Base-by-base conservation (phyloP, 352 stramenopile genomes). In the Pythium sp. region DNA sequence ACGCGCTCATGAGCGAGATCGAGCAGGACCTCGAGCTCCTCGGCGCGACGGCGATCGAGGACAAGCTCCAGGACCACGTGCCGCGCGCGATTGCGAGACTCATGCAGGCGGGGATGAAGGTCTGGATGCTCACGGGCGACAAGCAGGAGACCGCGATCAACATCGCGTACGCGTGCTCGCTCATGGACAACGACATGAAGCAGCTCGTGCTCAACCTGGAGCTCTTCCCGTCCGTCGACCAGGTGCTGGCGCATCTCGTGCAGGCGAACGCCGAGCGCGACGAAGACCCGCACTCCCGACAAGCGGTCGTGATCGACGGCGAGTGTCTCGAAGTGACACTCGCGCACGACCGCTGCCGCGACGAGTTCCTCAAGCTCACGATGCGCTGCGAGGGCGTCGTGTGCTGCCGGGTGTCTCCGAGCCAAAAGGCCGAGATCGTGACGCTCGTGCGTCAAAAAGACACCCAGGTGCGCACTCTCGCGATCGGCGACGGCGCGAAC, bases 41-140 rank as follows among this genome's bases (percentile, higher is more conserved):
- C 2, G 94, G 94, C 22, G 89, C 90, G 5, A 98, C 90, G 3
- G 94, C 92, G 24, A 98, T 98, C 62, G 93, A 98, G 79, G 94
- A 98, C 77, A 96, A 98, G 73, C 80, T 98, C 18, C 94, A 98
- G 73, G 75, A 91, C 43, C 82, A 91, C 62, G 94, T 98, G 5
- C 90, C 91, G 0, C 84, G 85, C n/a, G 82, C 88, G 26, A 98
- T 98, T 38, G 77, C 86, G 1, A 87, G 90, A 55, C 71, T 98
- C 3, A 90, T 91, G 69, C 73, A 73, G 14, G 93, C 89, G 0
- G 89, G 91, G 15, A 97, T 98, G 70, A 92, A 95, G 51, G 77
- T 98, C n/a, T 98, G 93, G 91, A 95, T 98, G 75, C 86, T 98
- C n/a, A 98, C 94, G 8, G 93, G 93, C 38, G 94, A 98, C 76